phyloP scores from a whole-genome alignment of 2,329 filamentous ascomycete genomes.

The Colletotrichum tanaceti region DNA sequence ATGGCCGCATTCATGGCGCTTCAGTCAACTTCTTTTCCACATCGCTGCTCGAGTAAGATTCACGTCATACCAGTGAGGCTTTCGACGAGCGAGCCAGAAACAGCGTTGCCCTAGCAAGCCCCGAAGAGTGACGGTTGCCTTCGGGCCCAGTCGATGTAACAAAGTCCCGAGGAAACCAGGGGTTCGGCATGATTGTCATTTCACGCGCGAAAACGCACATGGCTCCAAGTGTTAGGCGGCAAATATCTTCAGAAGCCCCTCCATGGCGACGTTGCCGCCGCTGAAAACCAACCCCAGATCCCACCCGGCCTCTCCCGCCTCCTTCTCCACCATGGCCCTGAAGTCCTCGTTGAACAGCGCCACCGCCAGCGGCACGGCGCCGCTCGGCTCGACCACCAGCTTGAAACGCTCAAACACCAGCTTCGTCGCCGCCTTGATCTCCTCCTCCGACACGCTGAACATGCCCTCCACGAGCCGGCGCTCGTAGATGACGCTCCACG shows the following conservation, averaged over 20 bases:
- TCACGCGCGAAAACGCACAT: too few relatives aligned
- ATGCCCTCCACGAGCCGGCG: slow-evolving; percentile 76
- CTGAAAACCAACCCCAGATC: slow-evolving; percentile 71
- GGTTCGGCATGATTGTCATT: too few relatives aligned
- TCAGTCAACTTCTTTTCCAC: too few relatives aligned
- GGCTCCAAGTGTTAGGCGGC: slow-evolving; percentile 32
- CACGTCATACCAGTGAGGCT: too few relatives aligned
- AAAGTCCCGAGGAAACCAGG: too few relatives aligned
- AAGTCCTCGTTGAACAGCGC: slow-evolving; percentile 90
- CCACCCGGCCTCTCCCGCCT: slow-evolving; percentile 81
- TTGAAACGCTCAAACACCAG: slow-evolving; percentile 90
- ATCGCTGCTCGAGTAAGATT: too few relatives aligned
- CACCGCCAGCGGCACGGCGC: slow-evolving; percentile 85
- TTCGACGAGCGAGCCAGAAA: too few relatives aligned
- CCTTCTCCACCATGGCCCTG: slow-evolving; percentile 72
- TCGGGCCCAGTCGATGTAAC: too few relatives aligned
- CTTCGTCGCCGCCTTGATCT: slow-evolving; percentile 81
- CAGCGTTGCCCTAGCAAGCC: too few relatives aligned
- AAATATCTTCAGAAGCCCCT: slow-evolving; percentile 65
- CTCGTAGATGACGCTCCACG: slow-evolving; percentile 83
- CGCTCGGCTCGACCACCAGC: slow-evolving; percentile 88
- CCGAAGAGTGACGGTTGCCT: too few relatives aligned
- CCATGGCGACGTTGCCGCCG: slow-evolving; percentile 69
- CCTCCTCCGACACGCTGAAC: slow-evolving; percentile 79
- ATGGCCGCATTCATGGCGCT: too few relatives aligned